Evolutionary conservation across 257 asterid species (phyloP).

Genomic region (Paulownia fortunei): DNA sequence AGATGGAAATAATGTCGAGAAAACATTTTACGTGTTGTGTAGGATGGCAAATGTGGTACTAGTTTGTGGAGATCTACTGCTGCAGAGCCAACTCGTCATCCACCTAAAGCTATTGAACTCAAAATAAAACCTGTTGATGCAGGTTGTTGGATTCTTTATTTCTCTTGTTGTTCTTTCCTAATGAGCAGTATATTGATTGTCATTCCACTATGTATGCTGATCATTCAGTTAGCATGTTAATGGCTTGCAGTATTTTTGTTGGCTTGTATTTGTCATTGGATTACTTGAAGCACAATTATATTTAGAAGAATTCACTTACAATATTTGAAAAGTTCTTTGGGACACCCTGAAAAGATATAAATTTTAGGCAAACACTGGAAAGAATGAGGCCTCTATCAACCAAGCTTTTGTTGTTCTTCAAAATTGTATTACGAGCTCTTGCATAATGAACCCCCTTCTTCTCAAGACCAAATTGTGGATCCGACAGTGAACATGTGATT

Average conservation of each 20-base stretch:
- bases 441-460: too few species aligned
- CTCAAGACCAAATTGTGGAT: not conserved
- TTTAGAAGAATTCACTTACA: not conserved
- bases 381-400: not conserved
- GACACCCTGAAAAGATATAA: not conserved
- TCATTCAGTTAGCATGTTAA: not conserved
- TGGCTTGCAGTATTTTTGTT: not conserved
- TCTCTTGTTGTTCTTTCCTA: not conserved
- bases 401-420: not conserved
- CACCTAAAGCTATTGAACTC: not conserved
- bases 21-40: not conserved
- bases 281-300: too few species aligned
- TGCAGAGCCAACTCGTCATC: slow-evolving; percentile 11
- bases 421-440: not conserved
- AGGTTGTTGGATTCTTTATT: not conserved
- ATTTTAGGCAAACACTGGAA: not conserved
- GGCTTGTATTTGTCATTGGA: too few species aligned
- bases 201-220: not conserved
- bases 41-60: slow-evolving; percentile 1
- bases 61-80: not conserved
- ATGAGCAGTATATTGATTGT: not conserved
- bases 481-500: too few species aligned
- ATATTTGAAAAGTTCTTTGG: not conserved
- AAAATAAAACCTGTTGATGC: not conserved
- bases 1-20: not conserved